Evolutionary conservation across 202 grass and related monocot species (phyloP), one percentile per base, ranked within the genome.

Genomic region (Alloteropsis angusta): DNA sequence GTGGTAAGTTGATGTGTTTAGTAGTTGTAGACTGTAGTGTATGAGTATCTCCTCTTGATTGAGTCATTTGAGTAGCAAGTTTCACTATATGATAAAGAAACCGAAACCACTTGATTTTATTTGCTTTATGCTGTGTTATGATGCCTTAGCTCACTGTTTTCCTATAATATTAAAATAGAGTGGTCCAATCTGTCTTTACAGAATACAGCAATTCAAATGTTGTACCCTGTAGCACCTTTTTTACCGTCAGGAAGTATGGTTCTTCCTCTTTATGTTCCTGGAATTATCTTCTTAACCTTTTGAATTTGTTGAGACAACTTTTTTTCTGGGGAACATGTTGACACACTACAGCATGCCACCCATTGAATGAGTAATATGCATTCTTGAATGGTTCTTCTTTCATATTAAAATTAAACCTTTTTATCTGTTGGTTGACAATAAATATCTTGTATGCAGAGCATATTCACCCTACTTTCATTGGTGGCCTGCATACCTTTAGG

Each of bases 401-500:
- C 41, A 63, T 23, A 60, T 41, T 25, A 11, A 36, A 57, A 10
- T 67, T 26, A 41, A 61, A 30, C 38, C n/a, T 43, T 78, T 41
- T 72, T 79, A 71, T 19, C 55, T 74, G 37, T 76, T 75, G 34
- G 65, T 47, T 86, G 47, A 81, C n/a, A 49, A 41, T 36, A 59
- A 65, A 34, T 85, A 80, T 88, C 25, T 83, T 59, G 74, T 81
- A 80, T 92, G 70, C 90, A 99, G 96, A 80, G 82, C 42, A 72
- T 85, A 74, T 99, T 93, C 78, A 99, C 96, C 43, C 64, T 89
- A 32, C 89, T 99, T 75, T 99, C 96, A 60, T 44, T 93, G 54
- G 83, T 96, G 43, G 96, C 96, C 50, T 92, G 90, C 64, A 50
- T 99, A 78, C 96, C 96, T 72, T 81, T 99, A 61, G 88, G 87